These are phyloP conservation scores for Debaryomyces maramus DNA, from an alignment of 805 yeast species.

Conservation along the genomic window DNA sequence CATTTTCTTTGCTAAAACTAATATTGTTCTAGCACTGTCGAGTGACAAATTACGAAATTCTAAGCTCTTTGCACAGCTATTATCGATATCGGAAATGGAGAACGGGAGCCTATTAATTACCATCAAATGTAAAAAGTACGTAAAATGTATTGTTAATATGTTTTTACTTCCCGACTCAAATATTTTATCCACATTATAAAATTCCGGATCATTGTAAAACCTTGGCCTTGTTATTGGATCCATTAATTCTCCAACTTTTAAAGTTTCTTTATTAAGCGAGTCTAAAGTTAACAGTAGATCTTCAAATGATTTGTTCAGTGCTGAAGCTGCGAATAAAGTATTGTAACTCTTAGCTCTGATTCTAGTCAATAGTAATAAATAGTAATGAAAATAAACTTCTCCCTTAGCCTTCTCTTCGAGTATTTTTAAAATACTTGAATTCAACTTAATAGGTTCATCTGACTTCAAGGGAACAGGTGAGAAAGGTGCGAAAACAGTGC, in stretches of 20 bases:
- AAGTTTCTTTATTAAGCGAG: constrained; percentile 30
- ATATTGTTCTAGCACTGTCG: constrained; percentile 39
- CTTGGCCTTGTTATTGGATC: constrained; percentile 24
- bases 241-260: constrained; percentile 19
- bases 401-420: background rate
- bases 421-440: no score
- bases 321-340: constrained; percentile 32
- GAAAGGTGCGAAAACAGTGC: no score
- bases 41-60: constrained; percentile 30
- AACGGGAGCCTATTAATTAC: constrained; percentile 36
- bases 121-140: constrained; percentile 37
- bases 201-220: constrained; percentile 34
- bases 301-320: constrained; percentile 17
- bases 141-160: constrained; percentile 25
- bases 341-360: constrained; percentile 31
- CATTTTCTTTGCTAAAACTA: constrained; percentile 24
- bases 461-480: no score
- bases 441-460: no score
- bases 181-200: constrained; percentile 8
- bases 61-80: constrained; percentile 13
- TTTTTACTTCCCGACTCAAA: constrained; percentile 12
- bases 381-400: background rate
- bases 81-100: constrained; percentile 19
- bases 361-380: constrained; percentile 19
- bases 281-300: constrained; percentile 22